Conservation (phyloP, 2,329 filamentous ascomycete genomes). For the Plenodomus biglobosus region DNA sequence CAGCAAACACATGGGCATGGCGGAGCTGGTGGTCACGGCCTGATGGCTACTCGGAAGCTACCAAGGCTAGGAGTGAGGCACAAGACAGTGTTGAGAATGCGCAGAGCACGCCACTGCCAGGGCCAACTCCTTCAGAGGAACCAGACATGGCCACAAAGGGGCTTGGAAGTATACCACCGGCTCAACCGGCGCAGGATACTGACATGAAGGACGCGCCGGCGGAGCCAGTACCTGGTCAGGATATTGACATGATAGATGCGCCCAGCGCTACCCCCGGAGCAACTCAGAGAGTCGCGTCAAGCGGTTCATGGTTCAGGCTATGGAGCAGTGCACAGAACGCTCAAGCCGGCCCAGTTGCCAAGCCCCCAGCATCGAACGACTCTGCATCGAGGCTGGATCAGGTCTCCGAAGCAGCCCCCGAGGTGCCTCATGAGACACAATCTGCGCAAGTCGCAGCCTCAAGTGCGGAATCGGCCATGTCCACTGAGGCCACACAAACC, state of each 20-base stretch:
- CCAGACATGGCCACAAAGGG: conserved; percentile 29
- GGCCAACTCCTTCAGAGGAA: conserved; percentile 41
- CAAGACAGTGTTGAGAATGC: conserved; percentile 40
- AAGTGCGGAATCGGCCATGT: conserved; percentile 8
- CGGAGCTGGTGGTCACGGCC: conserved; percentile 55
- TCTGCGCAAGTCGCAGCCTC: conserved; percentile 3
- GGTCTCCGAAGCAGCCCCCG: conserved; percentile 5
- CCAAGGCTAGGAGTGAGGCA: conserved; percentile 32
- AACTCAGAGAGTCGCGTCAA: conserved; percentile 22
- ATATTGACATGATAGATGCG: conserved; percentile 21
- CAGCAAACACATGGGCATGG: conserved; percentile 43
- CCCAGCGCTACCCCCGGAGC: conserved; percentile 8
- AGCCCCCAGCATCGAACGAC: conserved; percentile 9
- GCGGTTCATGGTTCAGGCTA: conserved; percentile 52
- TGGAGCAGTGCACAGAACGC: conserved; percentile 54
- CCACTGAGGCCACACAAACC: conserved; percentile 7
- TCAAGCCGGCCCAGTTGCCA: conserved; percentile 27
- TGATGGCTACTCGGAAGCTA: conserved; percentile 49
- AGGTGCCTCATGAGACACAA: conserved; percentile 3
- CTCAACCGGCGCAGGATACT: conserved; percentile 12
- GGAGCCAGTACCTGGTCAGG: conserved; percentile 2
- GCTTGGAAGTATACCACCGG: conserved; percentile 13
- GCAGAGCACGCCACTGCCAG: conserved; percentile 47
- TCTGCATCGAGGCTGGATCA: conserved; percentile 10
- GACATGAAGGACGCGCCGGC: conserved; percentile 25